These are phyloP conservation scores for Fusarium sp. DNA, from an alignment of 2,329 filamentous ascomycete species.

Conservation along the genomic window DNA sequence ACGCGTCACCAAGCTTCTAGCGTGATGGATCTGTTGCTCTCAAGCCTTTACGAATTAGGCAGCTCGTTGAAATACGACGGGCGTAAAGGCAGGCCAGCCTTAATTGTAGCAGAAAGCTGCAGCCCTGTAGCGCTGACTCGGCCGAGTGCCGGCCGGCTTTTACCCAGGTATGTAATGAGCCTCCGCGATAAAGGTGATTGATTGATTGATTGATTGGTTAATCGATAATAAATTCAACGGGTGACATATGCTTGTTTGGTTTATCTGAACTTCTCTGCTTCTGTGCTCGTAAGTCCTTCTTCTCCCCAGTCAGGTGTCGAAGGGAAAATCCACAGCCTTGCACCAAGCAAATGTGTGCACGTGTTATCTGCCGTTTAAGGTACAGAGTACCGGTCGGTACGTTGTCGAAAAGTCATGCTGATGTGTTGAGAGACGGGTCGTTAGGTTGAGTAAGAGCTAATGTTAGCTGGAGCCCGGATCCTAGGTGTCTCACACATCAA, in stretches of 20 bases:
- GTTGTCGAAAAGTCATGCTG: background rate
- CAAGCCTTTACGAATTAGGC: slow-evolving; percentile 32
- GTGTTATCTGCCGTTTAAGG: background rate
- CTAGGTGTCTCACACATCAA: slow-evolving; percentile 1
- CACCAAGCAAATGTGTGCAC: slow-evolving; percentile 15
- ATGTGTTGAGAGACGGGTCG: slow-evolving; percentile 2
- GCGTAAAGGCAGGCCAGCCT: slow-evolving; percentile 10
- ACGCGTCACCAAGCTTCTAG: background rate
- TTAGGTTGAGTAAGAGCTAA: slow-evolving; percentile 12
- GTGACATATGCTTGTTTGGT: background rate
- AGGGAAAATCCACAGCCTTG: background rate
- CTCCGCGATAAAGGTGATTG: background rate
- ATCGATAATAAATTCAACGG: background rate
- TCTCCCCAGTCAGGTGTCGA: background rate
- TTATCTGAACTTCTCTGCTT: background rate
- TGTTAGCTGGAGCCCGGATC: background rate
- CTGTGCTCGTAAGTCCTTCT: background rate
- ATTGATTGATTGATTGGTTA: background rate
- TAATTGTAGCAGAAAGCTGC: slow-evolving; percentile 15
- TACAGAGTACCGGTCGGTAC: background rate
- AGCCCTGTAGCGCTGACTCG: slow-evolving; percentile 32
- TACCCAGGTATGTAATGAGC: slow-evolving; percentile 1
- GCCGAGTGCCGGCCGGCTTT: slow-evolving; percentile 38
- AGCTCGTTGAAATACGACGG: slow-evolving; percentile 25
- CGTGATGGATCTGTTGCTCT: background rate